Conservation (phyloP, 768 basidiomycete genomes). For the Mycena polygramma region DNA sequence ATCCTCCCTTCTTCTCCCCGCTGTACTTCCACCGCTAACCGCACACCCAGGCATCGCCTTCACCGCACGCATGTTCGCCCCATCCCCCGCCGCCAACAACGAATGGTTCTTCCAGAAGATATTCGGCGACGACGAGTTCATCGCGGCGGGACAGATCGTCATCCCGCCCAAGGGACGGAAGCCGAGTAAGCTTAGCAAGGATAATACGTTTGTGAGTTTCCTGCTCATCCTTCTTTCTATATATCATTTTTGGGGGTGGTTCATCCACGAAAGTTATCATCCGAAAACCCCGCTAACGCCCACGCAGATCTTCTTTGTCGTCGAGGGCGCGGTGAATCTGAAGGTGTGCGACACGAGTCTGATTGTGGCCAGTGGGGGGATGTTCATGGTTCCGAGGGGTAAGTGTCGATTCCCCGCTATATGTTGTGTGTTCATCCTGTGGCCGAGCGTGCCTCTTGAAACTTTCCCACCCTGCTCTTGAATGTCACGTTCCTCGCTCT, state of each 20-base stretch:
- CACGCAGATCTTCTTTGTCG: constrained; percentile 69
- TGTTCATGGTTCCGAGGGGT: constrained; percentile 94
- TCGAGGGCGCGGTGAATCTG: constrained; percentile 91
- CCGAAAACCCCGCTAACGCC: too few relatives aligned
- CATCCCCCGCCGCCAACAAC: constrained; percentile 69
- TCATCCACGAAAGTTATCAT: too few relatives aligned
- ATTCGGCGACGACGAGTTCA: constrained; percentile 91
- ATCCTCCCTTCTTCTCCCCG: too few relatives aligned
- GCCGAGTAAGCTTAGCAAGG: constrained; percentile 89
- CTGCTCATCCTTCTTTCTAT: too few relatives aligned
- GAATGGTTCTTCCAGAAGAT: constrained; percentile 92
- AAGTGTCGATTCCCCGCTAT: constrained; percentile 40
- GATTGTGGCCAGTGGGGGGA: constrained; percentile 84
- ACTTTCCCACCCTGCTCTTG: too few relatives aligned
- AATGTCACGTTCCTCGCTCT: too few relatives aligned
- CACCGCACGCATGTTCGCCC: constrained; percentile 76
- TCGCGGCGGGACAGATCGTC: constrained; percentile 89
- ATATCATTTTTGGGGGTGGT: too few relatives aligned
- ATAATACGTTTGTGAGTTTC: constrained; percentile 96
- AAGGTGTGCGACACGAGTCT: constrained; percentile 85
- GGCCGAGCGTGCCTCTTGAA: too few relatives aligned
- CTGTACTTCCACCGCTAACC: constrained; percentile 6
- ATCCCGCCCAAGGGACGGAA: constrained; percentile 88
- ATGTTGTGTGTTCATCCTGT: too few relatives aligned
- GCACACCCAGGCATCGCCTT: constrained; percentile 77